These are phyloP conservation scores for Lolium multiflorum DNA, from an alignment of 176 grass and related monocot genomes.

Conservation along the genomic window DNA sequence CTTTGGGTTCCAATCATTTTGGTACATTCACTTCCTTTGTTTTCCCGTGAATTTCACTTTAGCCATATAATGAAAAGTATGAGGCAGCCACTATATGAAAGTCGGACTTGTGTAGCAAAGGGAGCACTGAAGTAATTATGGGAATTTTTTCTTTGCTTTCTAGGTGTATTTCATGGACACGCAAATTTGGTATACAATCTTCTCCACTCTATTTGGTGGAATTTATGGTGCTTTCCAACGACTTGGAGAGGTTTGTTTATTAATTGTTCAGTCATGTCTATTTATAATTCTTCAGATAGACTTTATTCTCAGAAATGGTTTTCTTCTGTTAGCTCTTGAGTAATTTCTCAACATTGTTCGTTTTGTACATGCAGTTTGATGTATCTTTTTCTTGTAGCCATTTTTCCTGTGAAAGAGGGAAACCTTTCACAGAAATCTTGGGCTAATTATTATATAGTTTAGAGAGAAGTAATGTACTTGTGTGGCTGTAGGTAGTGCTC, in stretches of 20 bases:
- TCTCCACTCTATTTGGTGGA: constrained; percentile 90
- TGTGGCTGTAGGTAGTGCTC: not conserved
- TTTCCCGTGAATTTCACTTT: constrained; percentile 37
- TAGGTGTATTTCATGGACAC: constrained; percentile 99
- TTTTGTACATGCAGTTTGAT: not conserved
- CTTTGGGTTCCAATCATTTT: constrained; percentile 94
- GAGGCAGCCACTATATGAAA: constrained; percentile 1
- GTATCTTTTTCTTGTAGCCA: constrained; percentile 1
- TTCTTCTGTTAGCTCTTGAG: constrained; percentile 28
- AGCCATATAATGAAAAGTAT: not conserved
- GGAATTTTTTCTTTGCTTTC: constrained; percentile 43
- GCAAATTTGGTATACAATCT: constrained; percentile 99
- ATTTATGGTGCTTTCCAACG: constrained; percentile 91
- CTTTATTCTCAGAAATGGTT: not conserved
- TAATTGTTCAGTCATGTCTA: not conserved
- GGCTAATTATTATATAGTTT: not conserved
- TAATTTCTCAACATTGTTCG: not conserved
- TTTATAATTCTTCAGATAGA: not conserved
- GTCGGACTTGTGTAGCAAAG: constrained; percentile 24
- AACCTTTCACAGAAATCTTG: constrained; percentile 4
- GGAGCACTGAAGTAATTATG: constrained; percentile 29
- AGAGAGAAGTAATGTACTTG: not conserved
- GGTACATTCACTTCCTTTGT: constrained; percentile 53
- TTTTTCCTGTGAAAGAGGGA: constrained; percentile 11
- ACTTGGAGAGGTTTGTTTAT: constrained; percentile 90